Conservation (phyloP, 2,329 filamentous ascomycete genomes). For the Diaporthe nobilis region DNA sequence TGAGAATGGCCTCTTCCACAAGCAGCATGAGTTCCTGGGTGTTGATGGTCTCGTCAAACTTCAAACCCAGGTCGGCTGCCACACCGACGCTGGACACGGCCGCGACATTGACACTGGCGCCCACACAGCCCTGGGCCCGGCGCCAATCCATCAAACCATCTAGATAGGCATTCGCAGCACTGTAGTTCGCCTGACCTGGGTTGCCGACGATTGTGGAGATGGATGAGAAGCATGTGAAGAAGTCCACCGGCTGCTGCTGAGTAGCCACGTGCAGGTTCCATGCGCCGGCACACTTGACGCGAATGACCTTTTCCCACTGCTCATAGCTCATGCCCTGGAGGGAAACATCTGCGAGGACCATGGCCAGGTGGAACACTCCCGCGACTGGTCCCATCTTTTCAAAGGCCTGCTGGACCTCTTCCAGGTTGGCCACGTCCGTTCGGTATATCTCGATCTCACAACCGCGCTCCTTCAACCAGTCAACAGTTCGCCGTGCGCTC, state of each 20-base stretch:
- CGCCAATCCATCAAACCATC: constrained; percentile 45
- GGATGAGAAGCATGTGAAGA: constrained; percentile 52
- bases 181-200: constrained; percentile 58
- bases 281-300: constrained; percentile 16
- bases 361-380: constrained; percentile 34
- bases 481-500: constrained; percentile 1
- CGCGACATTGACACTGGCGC: constrained; percentile 19
- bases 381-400: constrained; percentile 15
- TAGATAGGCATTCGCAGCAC: constrained; percentile 59
- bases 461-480: background rate
- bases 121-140: background rate
- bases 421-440: constrained; percentile 12
- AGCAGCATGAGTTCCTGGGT: constrained; percentile 23
- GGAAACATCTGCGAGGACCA: constrained; percentile 29
- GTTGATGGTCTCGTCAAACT: constrained; percentile 30
- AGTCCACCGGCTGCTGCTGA: constrained; percentile 44
- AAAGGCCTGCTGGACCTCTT: constrained; percentile 1
- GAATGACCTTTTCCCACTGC: constrained; percentile 22
- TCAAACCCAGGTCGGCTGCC: background rate
- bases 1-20: constrained; percentile 16
- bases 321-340: constrained; percentile 18
- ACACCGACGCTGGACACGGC: constrained; percentile 25
- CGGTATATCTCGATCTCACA: constrained; percentile 19
- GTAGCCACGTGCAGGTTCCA: constrained; percentile 24
- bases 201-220: constrained; percentile 47